Conservation (phyloP, 1,139 yeast genomes). For the Tardiomyces blankii region DNA sequence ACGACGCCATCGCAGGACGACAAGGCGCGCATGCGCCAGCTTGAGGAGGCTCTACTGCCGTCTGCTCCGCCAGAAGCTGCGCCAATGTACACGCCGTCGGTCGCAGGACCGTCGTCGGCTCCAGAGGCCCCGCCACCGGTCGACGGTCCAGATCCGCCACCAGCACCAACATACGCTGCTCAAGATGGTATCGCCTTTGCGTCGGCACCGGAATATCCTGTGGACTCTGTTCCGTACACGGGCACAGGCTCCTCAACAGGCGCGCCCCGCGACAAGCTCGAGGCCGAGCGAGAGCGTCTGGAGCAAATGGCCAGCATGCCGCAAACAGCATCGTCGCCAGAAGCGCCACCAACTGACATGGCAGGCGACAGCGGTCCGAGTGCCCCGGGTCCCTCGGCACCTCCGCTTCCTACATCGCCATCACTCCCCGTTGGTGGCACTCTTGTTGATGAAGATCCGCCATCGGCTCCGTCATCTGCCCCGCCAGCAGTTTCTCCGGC, state of each 20-base stretch:
- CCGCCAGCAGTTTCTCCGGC: too few relatives aligned
- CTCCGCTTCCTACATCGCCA: slow-evolving; percentile 3
- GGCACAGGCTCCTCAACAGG: neutral
- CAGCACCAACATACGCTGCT: neutral
- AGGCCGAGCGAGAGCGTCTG: slow-evolving; percentile 18
- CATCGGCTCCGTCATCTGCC: neutral
- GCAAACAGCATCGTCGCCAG: too few relatives aligned
- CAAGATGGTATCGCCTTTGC: neutral
- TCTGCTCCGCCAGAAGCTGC: slow-evolving; percentile 39
- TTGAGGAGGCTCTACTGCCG: slow-evolving; percentile 49
- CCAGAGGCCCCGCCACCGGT: slow-evolving; percentile 2
- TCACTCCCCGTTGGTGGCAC: slow-evolving; percentile 2
- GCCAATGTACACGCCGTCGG: slow-evolving; percentile 4
- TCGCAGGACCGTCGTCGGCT: neutral
- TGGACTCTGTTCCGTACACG: neutral
- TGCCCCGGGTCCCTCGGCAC: neutral
- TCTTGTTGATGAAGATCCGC: too few relatives aligned
- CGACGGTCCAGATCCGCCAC: neutral
- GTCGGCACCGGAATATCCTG: neutral
- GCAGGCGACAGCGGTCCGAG: too few relatives aligned
- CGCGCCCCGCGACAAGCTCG: slow-evolving; percentile 15
- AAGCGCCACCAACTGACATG: too few relatives aligned
- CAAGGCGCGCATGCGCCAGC: slow-evolving; percentile 42
- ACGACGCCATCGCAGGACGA: slow-evolving; percentile 23
- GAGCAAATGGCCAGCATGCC: slow-evolving; percentile 9